Conservation (phyloP, 2,329 filamentous ascomycete genomes). For the Epichloe aotearoae region DNA sequence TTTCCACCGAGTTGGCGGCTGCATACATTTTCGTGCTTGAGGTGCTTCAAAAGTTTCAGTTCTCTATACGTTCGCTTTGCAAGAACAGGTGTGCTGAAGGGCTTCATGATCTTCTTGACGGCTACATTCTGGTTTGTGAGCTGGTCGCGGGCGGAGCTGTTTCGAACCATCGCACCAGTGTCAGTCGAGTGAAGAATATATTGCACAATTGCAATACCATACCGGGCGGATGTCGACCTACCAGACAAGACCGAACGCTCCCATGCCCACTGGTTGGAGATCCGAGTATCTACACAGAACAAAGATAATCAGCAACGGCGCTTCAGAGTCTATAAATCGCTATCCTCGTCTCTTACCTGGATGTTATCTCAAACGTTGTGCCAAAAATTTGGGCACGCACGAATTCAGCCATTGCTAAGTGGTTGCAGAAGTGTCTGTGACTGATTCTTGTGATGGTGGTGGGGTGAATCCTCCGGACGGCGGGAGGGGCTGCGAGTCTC, state of each 20-base stretch:
- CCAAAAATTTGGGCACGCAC: constrained; percentile 98
- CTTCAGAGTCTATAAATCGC: background rate
- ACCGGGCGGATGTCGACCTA: constrained; percentile 30
- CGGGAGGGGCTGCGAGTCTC: background rate
- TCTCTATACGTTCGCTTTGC: constrained; percentile 97
- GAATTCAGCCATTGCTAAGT: constrained; percentile 87
- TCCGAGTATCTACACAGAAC: constrained; percentile 66
- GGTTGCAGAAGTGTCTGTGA: background rate
- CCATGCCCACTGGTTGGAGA: constrained; percentile 97
- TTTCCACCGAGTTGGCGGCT: background rate
- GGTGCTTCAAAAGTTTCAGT: constrained; percentile 91
- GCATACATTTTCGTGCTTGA: constrained; percentile 86
- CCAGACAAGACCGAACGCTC: constrained; percentile 96
- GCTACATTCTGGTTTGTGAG: constrained; percentile 94
- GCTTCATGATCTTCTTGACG: constrained; percentile 99
- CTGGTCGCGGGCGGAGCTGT: constrained; percentile 90
- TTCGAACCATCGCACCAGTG: background rate
- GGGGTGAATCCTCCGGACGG: background rate
- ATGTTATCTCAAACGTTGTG: constrained; percentile 99
- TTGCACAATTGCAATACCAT: background rate
- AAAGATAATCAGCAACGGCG: background rate
- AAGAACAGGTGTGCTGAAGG: constrained; percentile 96
- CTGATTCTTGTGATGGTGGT: background rate
- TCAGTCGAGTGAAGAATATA: background rate
- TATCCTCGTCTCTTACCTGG: constrained; percentile 49